Conservation (phyloP, 164 flowering plant genomes). For the Akebia trifoliata region DNA sequence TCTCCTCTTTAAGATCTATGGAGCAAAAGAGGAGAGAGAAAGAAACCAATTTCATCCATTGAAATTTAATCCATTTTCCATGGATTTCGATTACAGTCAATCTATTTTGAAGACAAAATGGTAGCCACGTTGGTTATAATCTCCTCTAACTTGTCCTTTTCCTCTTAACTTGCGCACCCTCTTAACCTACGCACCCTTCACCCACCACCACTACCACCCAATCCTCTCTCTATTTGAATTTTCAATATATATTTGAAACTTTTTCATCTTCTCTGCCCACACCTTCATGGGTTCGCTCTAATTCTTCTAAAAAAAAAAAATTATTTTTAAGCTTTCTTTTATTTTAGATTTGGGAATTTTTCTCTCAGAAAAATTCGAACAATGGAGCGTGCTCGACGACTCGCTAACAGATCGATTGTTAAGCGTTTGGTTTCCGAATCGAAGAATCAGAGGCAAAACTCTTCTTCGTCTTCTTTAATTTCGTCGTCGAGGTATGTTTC, state of each 20-base stretch:
- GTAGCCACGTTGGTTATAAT: no score
- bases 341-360: neutral
- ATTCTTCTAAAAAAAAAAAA: neutral
- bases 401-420: constrained; percentile 68
- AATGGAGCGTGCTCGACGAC: constrained; percentile 89
- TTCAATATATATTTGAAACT: neutral
- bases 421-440: constrained; percentile 52
- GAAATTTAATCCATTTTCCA: no score
- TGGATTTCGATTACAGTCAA: no score
- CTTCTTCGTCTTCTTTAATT: constrained; percentile 12
- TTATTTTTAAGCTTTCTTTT: neutral
- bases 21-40: no score
- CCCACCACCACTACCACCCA: constrained; percentile 8
- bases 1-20: no score
- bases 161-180: neutral
- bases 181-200: constrained; percentile 8
- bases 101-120: no score
- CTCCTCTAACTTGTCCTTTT: neutral
- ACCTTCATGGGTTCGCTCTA: no score
- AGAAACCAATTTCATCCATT: no score
- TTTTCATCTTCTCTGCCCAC: neutral
- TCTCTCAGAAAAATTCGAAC: neutral
- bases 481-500: constrained; percentile 63
- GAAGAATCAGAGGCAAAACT: constrained; percentile 29
- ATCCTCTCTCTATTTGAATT: neutral